These are phyloP conservation scores for Schizothecium vesticola DNA, from an alignment of 495 filamentous ascomycete genomes.

Conservation along the genomic window DNA sequence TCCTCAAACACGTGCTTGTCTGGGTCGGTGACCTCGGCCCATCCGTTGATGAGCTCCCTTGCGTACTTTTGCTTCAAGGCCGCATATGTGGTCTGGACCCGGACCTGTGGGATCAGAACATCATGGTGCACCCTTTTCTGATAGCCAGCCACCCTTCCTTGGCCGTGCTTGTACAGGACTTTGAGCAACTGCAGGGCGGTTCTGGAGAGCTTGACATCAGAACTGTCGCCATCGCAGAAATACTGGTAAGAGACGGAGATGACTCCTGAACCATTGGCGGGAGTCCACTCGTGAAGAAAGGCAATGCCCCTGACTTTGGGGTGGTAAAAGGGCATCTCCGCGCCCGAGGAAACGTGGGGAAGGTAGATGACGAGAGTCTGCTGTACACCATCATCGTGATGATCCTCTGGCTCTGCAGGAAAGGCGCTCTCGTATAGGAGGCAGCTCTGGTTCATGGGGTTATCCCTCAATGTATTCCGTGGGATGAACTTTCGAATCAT, in stretches of 20 bases:
- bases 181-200: constrained; percentile 66
- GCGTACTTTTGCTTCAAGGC: constrained; percentile 77
- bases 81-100: constrained; percentile 74
- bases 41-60: constrained; percentile 54
- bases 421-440: constrained; percentile 50
- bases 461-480: constrained; percentile 70
- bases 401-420: constrained; percentile 7
- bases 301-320: constrained; percentile 67
- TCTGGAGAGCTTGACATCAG: constrained; percentile 53
- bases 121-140: constrained; percentile 74
- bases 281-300: constrained; percentile 60
- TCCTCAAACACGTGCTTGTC: constrained; percentile 94
- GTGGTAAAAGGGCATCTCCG: constrained; percentile 80
- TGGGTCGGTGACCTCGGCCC: constrained; percentile 84
- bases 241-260: constrained; percentile 66
- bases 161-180: constrained; percentile 71
- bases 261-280: constrained; percentile 34
- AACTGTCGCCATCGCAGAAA: constrained; percentile 44
- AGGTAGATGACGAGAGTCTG: constrained; percentile 67
- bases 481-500: constrained; percentile 74
- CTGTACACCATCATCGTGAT: constrained; percentile 13
- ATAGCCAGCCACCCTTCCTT: constrained; percentile 56
- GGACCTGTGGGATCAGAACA: constrained; percentile 63
- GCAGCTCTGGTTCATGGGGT: constrained; percentile 71
- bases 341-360: constrained; percentile 58